A percentile compares a stretch with the other conserved stretches of the same genome.
Conservation (phyloP, 495 filamentous ascomycete species). For the Durotheca rogersii region DNA sequence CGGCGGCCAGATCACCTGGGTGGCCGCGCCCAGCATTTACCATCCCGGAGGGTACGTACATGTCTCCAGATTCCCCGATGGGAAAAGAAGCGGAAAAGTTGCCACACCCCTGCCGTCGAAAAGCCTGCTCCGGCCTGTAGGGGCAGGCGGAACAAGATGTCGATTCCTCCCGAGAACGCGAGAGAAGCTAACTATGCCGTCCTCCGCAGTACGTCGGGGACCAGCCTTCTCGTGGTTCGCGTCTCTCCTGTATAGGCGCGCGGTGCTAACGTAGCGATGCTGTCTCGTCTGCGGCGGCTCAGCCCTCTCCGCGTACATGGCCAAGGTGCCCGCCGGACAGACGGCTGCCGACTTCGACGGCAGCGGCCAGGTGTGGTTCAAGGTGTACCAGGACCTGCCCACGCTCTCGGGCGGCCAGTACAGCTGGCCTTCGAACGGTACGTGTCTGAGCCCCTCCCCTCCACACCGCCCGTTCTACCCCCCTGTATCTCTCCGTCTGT, state of each 20-base stretch:
- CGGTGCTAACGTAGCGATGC: constrained; percentile 7
- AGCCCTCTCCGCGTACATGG: constrained; percentile 55
- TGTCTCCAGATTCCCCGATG: too few species aligned
- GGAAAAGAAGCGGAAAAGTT: too few species aligned
- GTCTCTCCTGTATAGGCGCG: not conserved
- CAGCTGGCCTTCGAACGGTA: constrained; percentile 50
- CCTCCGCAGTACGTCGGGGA: not conserved
- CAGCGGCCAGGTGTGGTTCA: constrained; percentile 53
- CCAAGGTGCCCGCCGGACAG: constrained; percentile 51
- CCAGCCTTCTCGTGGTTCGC: not conserved
- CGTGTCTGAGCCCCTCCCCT: not conserved
- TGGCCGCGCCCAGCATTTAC: constrained; percentile 46
- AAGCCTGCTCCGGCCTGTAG: too few species aligned
- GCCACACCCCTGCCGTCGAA: too few species aligned
- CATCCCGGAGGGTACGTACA: constrained; percentile 45
- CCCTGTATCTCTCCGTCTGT: not conserved
- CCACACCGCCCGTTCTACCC: not conserved
- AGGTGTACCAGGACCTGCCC: constrained; percentile 53
- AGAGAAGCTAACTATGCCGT: not conserved
- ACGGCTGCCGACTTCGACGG: constrained; percentile 51
- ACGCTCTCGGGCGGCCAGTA: constrained; percentile 37
- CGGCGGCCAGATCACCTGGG: constrained; percentile 47
- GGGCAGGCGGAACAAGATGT: too few species aligned
- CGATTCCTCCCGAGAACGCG: not conserved
- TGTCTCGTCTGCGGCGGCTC: not conserved